phyloP scores from a whole-genome alignment of 805 yeast genomes.

The Wickerhamiella spandovensis region DNA sequence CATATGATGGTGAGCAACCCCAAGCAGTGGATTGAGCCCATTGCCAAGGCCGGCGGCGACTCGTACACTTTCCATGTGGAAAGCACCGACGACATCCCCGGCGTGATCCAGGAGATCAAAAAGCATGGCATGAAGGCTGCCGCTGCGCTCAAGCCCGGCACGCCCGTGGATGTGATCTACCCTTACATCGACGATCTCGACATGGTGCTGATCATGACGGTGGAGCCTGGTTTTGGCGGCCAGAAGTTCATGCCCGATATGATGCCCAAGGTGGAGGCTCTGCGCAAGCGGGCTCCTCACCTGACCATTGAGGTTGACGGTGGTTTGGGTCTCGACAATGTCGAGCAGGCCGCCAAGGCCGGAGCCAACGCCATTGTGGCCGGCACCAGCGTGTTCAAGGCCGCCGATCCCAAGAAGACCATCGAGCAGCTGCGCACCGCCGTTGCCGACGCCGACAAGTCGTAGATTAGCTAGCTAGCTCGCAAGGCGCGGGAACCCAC shows the following conservation, averaged over 20 bases:
- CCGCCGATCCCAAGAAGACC: conserved; percentile 63
- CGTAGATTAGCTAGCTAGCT: too few species aligned
- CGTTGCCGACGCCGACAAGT: conserved; percentile 29
- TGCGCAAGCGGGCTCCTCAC: conserved; percentile 62
- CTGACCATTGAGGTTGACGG: conserved; percentile 94
- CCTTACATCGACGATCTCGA: conserved; percentile 69
- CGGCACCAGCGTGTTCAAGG: conserved; percentile 86
- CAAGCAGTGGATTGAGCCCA: conserved; percentile 83
- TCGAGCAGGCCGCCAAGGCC: conserved; percentile 80
- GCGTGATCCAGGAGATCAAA: conserved; percentile 63
- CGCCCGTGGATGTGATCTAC: conserved; percentile 69
- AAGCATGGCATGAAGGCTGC: conserved; percentile 81
- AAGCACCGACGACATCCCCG: conserved; percentile 60
- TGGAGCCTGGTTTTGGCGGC: conserved; percentile 98
- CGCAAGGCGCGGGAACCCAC: too few species aligned
- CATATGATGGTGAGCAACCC: conserved; percentile 96
- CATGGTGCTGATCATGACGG: conserved; percentile 96
- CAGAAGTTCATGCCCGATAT: conserved; percentile 88
- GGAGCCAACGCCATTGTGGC: conserved; percentile 98
- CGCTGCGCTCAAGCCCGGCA: conserved; percentile 87
- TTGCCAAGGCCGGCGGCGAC: conserved; percentile 90
- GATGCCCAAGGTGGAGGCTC: conserved; percentile 86
- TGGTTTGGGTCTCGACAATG: conserved; percentile 78
- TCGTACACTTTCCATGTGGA: conserved; percentile 95
- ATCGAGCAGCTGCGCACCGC: conserved; percentile 53